These are phyloP conservation scores for Neofusicoccum sp. DNA, from an alignment of 2,329 filamentous ascomycete species.

Conservation along the genomic window DNA sequence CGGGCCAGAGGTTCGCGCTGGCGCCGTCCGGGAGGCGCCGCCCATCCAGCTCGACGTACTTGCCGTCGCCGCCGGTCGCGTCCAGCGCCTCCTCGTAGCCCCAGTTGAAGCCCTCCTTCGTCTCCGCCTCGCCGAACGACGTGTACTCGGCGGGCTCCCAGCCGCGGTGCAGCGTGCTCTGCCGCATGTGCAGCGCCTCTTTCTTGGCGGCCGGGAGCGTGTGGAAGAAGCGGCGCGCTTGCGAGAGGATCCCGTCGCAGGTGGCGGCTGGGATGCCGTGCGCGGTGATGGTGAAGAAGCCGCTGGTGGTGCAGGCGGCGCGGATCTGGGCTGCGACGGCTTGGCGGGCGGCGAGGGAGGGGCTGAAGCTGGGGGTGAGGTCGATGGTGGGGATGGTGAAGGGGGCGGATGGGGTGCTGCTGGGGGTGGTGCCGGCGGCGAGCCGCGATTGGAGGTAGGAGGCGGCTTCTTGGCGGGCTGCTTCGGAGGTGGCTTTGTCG, in stretches of 20 bases:
- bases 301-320: conserved; percentile 38
- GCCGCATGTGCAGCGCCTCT: conserved; percentile 39
- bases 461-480: conserved; percentile 9
- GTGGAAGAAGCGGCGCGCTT: conserved; percentile 40
- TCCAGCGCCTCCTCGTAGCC: conserved; percentile 43
- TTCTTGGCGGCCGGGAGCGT: conserved; percentile 34
- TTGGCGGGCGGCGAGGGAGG: conserved; percentile 33
- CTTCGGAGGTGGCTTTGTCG: conserved; percentile 12
- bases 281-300: conserved; percentile 42
- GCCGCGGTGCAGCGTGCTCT: conserved; percentile 40
- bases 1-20: conserved; percentile 42
- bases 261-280: conserved; percentile 34
- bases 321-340: conserved; percentile 40
- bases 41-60: conserved; percentile 43
- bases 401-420: not conserved
- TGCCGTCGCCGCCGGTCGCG: conserved; percentile 40
- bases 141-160: conserved; percentile 44
- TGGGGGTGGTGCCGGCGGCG: not conserved
- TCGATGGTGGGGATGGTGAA: conserved; percentile 41
- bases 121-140: conserved; percentile 35
- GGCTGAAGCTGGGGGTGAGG: conserved; percentile 34
- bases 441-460: conserved; percentile 14
- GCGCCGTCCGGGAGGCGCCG: conserved; percentile 18
- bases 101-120: conserved; percentile 45
- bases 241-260: conserved; percentile 32